These are phyloP conservation scores for Trametes meyenii DNA, from an alignment of 768 basidiomycete species.

Conservation along the genomic window DNA sequence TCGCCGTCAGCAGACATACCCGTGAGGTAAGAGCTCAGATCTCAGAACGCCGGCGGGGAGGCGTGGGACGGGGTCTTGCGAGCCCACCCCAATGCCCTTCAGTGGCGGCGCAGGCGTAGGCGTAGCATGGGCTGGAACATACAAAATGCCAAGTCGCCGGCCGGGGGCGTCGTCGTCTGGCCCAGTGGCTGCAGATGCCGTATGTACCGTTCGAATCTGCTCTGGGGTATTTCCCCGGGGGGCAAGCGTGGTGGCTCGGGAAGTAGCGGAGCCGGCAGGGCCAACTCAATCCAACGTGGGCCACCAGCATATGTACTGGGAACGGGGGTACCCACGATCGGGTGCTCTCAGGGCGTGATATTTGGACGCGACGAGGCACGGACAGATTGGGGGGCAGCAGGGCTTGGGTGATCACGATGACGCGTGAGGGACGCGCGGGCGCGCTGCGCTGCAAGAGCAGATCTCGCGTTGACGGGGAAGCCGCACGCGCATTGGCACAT, in stretches of 20 bases:
- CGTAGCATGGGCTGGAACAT: not conserved
- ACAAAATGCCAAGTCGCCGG: too few species aligned
- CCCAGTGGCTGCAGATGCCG: too few species aligned
- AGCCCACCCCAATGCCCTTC: too few species aligned
- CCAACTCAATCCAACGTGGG: conserved; percentile 19
- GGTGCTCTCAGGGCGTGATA: too few species aligned
- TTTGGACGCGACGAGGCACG: not conserved
- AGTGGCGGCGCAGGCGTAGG: not conserved
- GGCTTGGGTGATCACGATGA: conserved; percentile 9
- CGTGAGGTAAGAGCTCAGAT: conserved; percentile 1
- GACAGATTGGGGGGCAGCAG: not conserved
- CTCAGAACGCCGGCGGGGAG: not conserved
- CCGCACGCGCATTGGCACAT: not conserved
- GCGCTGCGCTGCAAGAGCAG: not conserved
- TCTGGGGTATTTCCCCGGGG: too few species aligned
- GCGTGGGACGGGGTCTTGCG: not conserved
- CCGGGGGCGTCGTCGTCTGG: too few species aligned
- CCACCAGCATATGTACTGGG: not conserved
- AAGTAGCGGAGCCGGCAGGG: conserved; percentile 14
- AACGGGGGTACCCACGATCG: not conserved
- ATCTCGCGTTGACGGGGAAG: conserved; percentile 4
- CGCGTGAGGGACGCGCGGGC: conserved; percentile 1
- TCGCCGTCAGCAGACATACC: conserved; percentile 7
- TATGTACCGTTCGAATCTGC: too few species aligned
- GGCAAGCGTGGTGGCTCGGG: not conserved